Evolutionary conservation across 1,284 basidiomycete species (phyloP).

Genomic region (Cutaneotrichosporon cavernicola): DNA sequence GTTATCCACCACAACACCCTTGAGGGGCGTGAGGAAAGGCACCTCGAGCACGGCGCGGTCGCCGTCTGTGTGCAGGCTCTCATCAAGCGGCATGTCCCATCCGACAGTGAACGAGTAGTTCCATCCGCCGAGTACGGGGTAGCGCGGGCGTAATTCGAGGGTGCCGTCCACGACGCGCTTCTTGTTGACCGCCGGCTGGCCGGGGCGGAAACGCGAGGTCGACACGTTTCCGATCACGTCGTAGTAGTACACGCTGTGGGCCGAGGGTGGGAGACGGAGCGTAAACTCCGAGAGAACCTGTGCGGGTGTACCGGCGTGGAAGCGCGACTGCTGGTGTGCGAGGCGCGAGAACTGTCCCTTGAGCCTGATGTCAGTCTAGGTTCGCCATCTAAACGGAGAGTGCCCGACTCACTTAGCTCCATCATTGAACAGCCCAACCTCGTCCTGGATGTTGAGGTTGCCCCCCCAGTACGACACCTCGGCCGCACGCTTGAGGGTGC

Average conservation of each 20-base stretch:
- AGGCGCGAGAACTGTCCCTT: slow-evolving; percentile 95
- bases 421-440: slow-evolving; percentile 77
- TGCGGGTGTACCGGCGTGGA: slow-evolving; percentile 62
- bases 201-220: slow-evolving; percentile 76
- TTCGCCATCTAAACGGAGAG: background rate
- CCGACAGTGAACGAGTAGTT: slow-evolving; percentile 94
- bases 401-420: slow-evolving; percentile 73
- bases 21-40: slow-evolving; percentile 80
- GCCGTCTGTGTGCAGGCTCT: slow-evolving; percentile 56
- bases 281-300: slow-evolving; percentile 67
- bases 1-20: slow-evolving; percentile 77
- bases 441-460: slow-evolving; percentile 90
- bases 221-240: slow-evolving; percentile 96
- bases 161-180: slow-evolving; percentile 54
- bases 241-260: slow-evolving; percentile 79
- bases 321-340: slow-evolving; percentile 75
- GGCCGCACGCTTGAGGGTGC: slow-evolving; percentile 69
- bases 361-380: slow-evolving; percentile 59
- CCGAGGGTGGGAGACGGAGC: slow-evolving; percentile 75
- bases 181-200: slow-evolving; percentile 25
- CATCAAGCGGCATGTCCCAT: slow-evolving; percentile 80
- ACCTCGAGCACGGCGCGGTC: slow-evolving; percentile 65
- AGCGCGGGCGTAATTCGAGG: slow-evolving; percentile 82
- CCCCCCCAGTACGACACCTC: slow-evolving; percentile 97
- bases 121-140: slow-evolving; percentile 94